phyloP scores from a whole-genome alignment of 176 grass and related monocot genomes.

The Areca catechu region DNA sequence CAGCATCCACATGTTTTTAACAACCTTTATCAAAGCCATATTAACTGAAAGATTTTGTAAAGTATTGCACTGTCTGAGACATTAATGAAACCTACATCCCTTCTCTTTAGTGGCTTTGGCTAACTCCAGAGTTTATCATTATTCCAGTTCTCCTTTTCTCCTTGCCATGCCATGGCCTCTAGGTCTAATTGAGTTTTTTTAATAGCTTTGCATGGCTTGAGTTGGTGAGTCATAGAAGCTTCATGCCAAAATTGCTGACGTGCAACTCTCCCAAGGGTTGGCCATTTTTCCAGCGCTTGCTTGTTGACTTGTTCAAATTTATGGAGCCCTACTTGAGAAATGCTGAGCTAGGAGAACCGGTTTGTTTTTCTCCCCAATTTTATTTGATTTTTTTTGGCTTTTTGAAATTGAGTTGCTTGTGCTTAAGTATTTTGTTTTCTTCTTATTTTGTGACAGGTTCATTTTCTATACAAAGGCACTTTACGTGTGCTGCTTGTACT shows the following conservation, averaged over 20 bases:
- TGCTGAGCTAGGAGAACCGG: conserved; percentile 65
- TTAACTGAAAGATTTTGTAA: too few relatives aligned
- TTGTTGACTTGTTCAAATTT: conserved; percentile 96
- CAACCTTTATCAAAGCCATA: too few relatives aligned
- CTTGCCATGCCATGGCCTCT: not conserved
- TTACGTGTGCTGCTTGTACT: conserved; percentile 86
- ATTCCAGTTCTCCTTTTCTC: not conserved
- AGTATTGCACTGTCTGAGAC: too few relatives aligned
- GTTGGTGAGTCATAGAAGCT: conserved; percentile 83
- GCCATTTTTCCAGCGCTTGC: conserved; percentile 85
- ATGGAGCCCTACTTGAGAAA: conserved; percentile 94
- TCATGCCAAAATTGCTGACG: conserved; percentile 81
- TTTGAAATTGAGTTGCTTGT: not conserved
- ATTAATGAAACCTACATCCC: too few relatives aligned
- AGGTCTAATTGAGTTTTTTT: conserved; percentile 1
- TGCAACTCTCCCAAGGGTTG: conserved; percentile 85
- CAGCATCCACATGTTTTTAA: too few relatives aligned
- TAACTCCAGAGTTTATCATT: not conserved
- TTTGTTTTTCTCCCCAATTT: conserved; percentile 26
- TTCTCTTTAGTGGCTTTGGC: too few relatives aligned
- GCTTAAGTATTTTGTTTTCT: not conserved
- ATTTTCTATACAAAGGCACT: conserved; percentile 85
- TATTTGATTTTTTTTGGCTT: not conserved
- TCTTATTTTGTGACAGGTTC: conserved; percentile 35
- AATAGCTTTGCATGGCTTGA: conserved; percentile 94